Evolutionary conservation across 805 yeast species (phyloP).

Genomic region (Grigorovia humatica): DNA sequence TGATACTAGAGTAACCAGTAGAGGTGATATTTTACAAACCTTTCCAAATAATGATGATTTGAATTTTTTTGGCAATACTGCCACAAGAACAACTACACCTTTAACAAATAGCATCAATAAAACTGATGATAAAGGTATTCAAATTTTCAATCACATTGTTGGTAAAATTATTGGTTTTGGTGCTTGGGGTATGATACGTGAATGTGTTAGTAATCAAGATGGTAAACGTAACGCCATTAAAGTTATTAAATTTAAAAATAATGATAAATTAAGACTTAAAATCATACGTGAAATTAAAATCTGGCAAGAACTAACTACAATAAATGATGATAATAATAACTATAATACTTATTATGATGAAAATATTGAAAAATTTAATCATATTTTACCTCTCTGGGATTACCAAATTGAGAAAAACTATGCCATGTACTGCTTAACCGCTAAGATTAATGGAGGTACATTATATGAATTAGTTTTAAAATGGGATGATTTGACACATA

Average conservation of each 20-base stretch:
- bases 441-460: conserved; percentile 64
- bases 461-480: conserved; percentile 61
- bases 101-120: neutral
- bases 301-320: conserved; percentile 51
- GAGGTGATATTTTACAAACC: neutral
- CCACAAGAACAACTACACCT: conserved; percentile 1
- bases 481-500: conserved; percentile 44
- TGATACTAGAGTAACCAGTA: neutral
- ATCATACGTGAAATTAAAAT: conserved; percentile 63
- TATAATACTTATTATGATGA: neutral
- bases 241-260: conserved; percentile 42
- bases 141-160: conserved; percentile 48
- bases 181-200: conserved; percentile 81
- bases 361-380: conserved; percentile 33
- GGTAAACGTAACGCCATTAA: conserved; percentile 48
- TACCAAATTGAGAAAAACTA: conserved; percentile 47
- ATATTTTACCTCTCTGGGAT: conserved; percentile 52
- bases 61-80: neutral
- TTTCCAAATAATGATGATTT: neutral
- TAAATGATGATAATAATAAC: neutral
- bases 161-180: conserved; percentile 80
- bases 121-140: conserved; percentile 57
- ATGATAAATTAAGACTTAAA: conserved; percentile 42
- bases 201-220: conserved; percentile 36
- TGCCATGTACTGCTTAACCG: conserved; percentile 64